A percentile compares a stretch with the other conserved stretches of the same genome.
Conservation (phyloP, 1,284 basidiomycete genomes). For the Polyporus tsugae region DNA sequence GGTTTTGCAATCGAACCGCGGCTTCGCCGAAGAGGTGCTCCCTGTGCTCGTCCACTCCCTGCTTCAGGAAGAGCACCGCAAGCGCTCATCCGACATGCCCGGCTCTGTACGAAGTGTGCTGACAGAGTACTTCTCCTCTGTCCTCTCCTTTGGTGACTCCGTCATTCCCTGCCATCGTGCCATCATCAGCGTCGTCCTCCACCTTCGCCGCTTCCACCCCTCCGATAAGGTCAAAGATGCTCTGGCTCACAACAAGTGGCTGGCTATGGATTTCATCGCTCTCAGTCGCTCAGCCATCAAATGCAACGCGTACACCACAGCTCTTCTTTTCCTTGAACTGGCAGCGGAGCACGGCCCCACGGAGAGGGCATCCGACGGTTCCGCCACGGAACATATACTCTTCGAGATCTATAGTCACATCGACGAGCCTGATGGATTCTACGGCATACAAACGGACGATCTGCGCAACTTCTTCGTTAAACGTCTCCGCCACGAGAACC, state of each 20-base stretch:
- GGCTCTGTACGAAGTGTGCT: conserved; percentile 46
- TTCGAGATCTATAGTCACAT: conserved; percentile 95
- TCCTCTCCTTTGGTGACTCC: conserved; percentile 57
- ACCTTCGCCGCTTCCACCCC: conserved; percentile 76
- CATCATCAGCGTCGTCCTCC: conserved; percentile 83
- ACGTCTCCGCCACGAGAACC: conserved; percentile 90
- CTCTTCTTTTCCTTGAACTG: conserved; percentile 90
- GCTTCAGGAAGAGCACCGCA: conserved; percentile 54
- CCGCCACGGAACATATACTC: conserved; percentile 67
- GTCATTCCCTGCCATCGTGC: conserved; percentile 61
- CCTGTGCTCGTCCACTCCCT: conserved; percentile 81
- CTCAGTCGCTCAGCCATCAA: conserved; percentile 80
- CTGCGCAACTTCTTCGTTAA: conserved; percentile 81
- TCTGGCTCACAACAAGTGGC: conserved; percentile 83
- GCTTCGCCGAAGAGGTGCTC: conserved; percentile 73
- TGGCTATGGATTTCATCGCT: conserved; percentile 78
- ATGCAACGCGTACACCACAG: conserved; percentile 88
- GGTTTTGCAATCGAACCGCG: conserved; percentile 61
- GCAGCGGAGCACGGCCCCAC: conserved; percentile 59
- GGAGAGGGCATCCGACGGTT: conserved; percentile 40
- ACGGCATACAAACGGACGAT: conserved; percentile 86
- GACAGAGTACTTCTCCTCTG: conserved; percentile 69
- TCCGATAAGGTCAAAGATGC: conserved; percentile 52
- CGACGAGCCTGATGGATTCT: conserved; percentile 98
- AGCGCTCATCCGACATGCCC: conserved; percentile 23